Base-by-base conservation (phyloP, 352 stramenopile genomes). In the Phytophthora europaea region DNA sequence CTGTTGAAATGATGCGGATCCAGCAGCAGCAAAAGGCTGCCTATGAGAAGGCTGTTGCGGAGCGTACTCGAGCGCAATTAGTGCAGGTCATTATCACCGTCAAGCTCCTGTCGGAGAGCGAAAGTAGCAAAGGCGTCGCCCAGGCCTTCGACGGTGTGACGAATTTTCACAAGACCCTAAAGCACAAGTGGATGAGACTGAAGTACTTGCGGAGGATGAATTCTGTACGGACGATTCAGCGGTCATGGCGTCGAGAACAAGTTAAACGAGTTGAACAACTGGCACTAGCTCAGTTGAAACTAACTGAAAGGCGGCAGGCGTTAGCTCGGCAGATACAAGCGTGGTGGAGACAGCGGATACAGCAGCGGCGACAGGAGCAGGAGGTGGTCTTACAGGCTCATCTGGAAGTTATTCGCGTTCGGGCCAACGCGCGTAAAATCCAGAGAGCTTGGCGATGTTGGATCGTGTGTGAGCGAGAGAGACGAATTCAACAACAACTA, bases 41-140 rank as follows among this genome's bases (percentile, higher is more conserved):
- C 0, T 40, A 64, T 15, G 59, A 85, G 8, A 58, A 76, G 8
- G n/a, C 54, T 18, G 60, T 70, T 34, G 78, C 80, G 34, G 53
- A 67, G 5, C 50, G 60, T n/a, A 72, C 79, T 23, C 72, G 74
- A 26, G 47, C 67, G 43, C 70, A 75, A 18, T 33, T 88, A 7
- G 69, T 88, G 2, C 61, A 82, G 28, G 51, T 80, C 2, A 59
- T 86, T 50, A 63, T 88, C n/a, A 54, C 76, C 6, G 63, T 79
- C n/a, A 83, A 84, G 51, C 59, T 79, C 45, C 23, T 77, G 6
- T 65, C 60, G 3, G 81, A 88, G 28, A 48, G 23, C 2, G 63
- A 85, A 51, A 60, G 48, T 6, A 26, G 1, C 9, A 33, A 12
- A 52, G 56, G 70, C 3, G 59, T 83, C 18, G 10, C 2, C 6